These are phyloP conservation scores for Phylloboletellus chloephorus DNA, from an alignment of 1,284 basidiomycete genomes.

Conservation along the genomic window DNA sequence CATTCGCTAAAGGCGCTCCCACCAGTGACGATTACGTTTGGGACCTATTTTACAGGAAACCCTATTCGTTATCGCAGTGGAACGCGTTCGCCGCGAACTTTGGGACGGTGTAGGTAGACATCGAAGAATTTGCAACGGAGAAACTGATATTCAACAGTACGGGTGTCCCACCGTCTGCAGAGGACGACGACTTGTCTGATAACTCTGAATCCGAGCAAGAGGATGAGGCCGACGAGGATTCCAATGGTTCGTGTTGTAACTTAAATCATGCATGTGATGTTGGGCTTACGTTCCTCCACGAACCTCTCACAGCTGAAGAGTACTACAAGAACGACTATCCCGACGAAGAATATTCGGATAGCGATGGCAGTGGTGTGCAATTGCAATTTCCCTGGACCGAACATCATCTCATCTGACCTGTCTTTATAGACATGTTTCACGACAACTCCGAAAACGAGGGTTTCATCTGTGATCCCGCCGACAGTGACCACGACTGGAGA, in stretches of 20 bases:
- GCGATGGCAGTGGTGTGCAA: conserved; percentile 39
- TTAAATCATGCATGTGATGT: not conserved
- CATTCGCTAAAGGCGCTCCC: not conserved
- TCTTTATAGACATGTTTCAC: conserved; percentile 24
- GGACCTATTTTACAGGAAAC: conserved; percentile 72
- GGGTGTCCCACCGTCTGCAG: conserved; percentile 53
- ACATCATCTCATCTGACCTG: conserved; percentile 5
- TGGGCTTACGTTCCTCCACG: not conserved
- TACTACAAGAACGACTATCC: conserved; percentile 80
- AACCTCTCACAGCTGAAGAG: conserved; percentile 56
- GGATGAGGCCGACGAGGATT: conserved; percentile 76
- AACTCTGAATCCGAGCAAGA: conserved; percentile 58
- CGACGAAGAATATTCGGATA: conserved; percentile 55
- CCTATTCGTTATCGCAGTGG: conserved; percentile 53
- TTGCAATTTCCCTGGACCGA: not conserved
- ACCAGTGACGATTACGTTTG: conserved; percentile 60
- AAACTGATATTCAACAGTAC: conserved; percentile 40
- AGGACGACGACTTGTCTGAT: conserved; percentile 42
- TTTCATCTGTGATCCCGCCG: conserved; percentile 13
- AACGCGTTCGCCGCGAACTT: conserved; percentile 49
- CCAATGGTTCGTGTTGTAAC: conserved; percentile 51
- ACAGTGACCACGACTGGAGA: conserved; percentile 29
- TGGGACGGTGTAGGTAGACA: conserved; percentile 54
- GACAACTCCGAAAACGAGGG: conserved; percentile 25
- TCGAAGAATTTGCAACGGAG: not conserved